phyloP scores from a whole-genome alignment of 2,329 filamentous ascomycete genomes.

The Fusarium algeriense region DNA sequence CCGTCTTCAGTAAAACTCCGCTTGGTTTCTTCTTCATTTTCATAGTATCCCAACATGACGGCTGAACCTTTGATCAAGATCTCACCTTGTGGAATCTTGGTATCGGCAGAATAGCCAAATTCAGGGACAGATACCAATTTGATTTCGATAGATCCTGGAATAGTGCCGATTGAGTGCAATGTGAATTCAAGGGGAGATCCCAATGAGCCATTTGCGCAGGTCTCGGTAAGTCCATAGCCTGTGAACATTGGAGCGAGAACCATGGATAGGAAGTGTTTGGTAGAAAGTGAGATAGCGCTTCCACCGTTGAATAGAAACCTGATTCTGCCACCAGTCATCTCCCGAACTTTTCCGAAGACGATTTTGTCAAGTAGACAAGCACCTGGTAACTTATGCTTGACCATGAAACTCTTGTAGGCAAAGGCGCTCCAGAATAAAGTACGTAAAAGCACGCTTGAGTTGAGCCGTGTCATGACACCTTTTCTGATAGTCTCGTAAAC shows the following conservation, averaged over 20 bases:
- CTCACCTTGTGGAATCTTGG: conserved; percentile 86
- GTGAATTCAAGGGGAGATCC: conserved; percentile 88
- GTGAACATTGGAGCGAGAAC: conserved; percentile 93
- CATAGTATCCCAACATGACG: conserved; percentile 82
- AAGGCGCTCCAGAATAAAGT: conserved; percentile 82
- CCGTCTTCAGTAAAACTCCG: conserved; percentile 83
- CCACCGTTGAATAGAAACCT: conserved; percentile 94
- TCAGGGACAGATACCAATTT: conserved; percentile 93
- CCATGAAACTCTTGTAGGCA: conserved; percentile 68
- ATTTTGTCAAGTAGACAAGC: conserved; percentile 80
- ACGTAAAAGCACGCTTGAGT: conserved; percentile 74
- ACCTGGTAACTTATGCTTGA: conserved; percentile 71
- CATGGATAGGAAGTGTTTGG: conserved; percentile 89
- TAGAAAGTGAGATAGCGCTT: conserved; percentile 89
- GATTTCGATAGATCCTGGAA: conserved; percentile 82
- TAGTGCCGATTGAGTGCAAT: conserved; percentile 78
- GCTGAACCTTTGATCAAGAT: conserved; percentile 85
- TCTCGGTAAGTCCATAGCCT: conserved; percentile 96
- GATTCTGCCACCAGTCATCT: conserved; percentile 86
- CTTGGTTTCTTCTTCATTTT: conserved; percentile 86
- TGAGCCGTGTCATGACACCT: conserved; percentile 84
- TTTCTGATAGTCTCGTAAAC: conserved; percentile 98
- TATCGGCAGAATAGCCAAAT: conserved; percentile 81
- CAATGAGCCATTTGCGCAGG: conserved; percentile 81
- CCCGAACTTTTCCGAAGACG: conserved; percentile 91